Evolutionary conservation across 371 early-diverging fungal genomes (phyloP), one percentile per base, ranked within the genome.

Genomic region (Apophysomyces sp.): DNA sequence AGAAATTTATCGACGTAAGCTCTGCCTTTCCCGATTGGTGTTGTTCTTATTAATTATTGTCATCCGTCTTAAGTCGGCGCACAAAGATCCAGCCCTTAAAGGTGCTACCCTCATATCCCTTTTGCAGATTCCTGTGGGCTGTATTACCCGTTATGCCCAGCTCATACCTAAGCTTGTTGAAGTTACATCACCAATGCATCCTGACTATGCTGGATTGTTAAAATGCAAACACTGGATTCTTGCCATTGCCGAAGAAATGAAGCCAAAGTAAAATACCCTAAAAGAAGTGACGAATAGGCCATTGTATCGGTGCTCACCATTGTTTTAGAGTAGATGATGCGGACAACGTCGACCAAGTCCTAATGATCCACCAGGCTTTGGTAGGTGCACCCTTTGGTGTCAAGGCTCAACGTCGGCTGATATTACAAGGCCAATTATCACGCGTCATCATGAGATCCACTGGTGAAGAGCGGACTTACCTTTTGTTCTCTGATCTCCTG

Each of bases 1-100:
- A 77, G 52, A 80, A 80, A 57, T 80, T 76, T 59, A 65, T 80
- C 49, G 77, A 77, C 54, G 79, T 69, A 69, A 69, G 70, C 62
- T 5, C 30, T 31, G 5, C 31, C 52, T n/a, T n/a, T n/a, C n/a
- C 37, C 9, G 36, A 30, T 53, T 57, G 4, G 29, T 27, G 16
- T 2, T 57, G 3, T 57, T 57, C 24, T 30, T 39, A 29, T n/a
- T n/a, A n/a, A 32, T 54, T 26, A 28, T 53, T 39, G 18, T 54
- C 36, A 54, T 55, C 49, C 18, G 49, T 52, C 37, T 61, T 26
- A 13, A 68, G 69, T 21, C 53, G 27, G 66, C 69, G 4, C 62
- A 68, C 29, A 69, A 74, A 41, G 59, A 63, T 32, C 61, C 60
- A 11, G 44, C 70, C 1, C 49, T 72, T 2, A 62, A 63, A 39